phyloP scores from a whole-genome alignment of 768 basidiomycete species.

The Calocybe gangraenosa region DNA sequence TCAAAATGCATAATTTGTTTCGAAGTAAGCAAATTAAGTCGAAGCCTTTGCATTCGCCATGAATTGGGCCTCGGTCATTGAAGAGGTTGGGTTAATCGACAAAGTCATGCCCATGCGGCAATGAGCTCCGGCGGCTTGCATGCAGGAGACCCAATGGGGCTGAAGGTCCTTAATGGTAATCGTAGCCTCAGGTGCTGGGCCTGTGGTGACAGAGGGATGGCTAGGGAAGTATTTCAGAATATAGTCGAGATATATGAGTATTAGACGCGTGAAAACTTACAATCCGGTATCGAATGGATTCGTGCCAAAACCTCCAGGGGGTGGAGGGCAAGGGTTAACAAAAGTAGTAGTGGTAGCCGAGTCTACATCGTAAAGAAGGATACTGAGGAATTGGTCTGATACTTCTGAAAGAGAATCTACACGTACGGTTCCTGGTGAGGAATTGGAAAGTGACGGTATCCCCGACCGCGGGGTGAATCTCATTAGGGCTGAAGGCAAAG shows the following conservation, averaged over 20 bases:
- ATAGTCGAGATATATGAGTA: background rate
- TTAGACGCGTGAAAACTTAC: background rate
- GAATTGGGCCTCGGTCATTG: slow-evolving; percentile 1
- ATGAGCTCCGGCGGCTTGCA: slow-evolving; percentile 5
- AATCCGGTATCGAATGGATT: slow-evolving; percentile 3
- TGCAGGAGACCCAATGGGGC: slow-evolving; percentile 6
- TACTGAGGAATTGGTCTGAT: background rate
- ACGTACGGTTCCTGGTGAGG: slow-evolving; percentile 6
- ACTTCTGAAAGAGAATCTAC: background rate
- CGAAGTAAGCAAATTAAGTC: too few species aligned
- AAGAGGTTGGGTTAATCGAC: background rate
- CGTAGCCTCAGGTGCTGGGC: background rate
- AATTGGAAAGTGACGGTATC: slow-evolving; percentile 5
- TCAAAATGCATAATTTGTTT: too few species aligned
- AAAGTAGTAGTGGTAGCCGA: slow-evolving; percentile 3
- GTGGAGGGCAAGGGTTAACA: slow-evolving; percentile 1
- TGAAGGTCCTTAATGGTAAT: background rate
- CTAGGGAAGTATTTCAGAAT: background rate
- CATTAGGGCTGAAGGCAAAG: slow-evolving; percentile 2
- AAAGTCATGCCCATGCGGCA: slow-evolving; percentile 6
- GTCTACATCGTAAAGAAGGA: background rate
- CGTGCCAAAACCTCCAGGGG: slow-evolving; percentile 1
- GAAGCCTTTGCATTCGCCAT: slow-evolving; percentile 4
- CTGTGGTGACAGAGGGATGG: background rate
- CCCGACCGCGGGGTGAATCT: background rate